Base-by-base conservation (phyloP, 352 stramenopile genomes). In the Pythium biforme region DNA sequence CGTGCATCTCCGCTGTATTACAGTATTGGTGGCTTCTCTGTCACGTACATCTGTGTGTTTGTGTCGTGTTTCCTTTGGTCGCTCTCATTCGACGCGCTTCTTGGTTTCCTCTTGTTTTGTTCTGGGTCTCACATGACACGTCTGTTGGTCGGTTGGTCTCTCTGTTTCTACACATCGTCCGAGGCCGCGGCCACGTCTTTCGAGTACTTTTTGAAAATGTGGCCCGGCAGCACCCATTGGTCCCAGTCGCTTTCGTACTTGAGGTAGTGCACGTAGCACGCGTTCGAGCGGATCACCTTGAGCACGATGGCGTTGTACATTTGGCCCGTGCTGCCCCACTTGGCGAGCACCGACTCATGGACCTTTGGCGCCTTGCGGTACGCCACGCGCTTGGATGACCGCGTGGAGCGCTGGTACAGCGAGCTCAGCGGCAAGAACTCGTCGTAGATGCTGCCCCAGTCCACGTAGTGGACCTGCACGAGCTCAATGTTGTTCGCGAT, bases 161-260 rank as follows among this genome's bases (percentile, higher is more conserved):
- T n/a, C 31, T 37, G 31, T 10, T 26, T 34, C 46, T 53, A 34
- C 46, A 17, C 17, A 7, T 14, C 8, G 22, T 31, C 46, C 26
- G 47, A 39, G 10, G 41, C 33, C 22, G n/a, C 22, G 26, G 19
- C 39, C 20, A 43, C 33, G 14, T 70, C 53, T 6, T 61, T 59
- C 8, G 46, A 22, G 40, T 89, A 89, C 69, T 92, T 92, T 56
- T 78, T 81, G 65, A 90, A 92, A 39, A 92, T 92, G 60, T 90
- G 82, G 40, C 80, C 79, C 1, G 83, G 83, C 19, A 92, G 64
- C 40, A 92, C 68, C 83, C 83, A 92, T 59, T 92, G 83, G 72
- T 92, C 80, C 83, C 83, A 92, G 70, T 92, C 81, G 55, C 89
- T 89, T 58, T 92, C 79, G 54, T 83, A 90, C 74, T 92, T 90